Evolutionary conservation across 306 rosid genomes (phyloP).

Genomic region (Lablab purpureus): DNA sequence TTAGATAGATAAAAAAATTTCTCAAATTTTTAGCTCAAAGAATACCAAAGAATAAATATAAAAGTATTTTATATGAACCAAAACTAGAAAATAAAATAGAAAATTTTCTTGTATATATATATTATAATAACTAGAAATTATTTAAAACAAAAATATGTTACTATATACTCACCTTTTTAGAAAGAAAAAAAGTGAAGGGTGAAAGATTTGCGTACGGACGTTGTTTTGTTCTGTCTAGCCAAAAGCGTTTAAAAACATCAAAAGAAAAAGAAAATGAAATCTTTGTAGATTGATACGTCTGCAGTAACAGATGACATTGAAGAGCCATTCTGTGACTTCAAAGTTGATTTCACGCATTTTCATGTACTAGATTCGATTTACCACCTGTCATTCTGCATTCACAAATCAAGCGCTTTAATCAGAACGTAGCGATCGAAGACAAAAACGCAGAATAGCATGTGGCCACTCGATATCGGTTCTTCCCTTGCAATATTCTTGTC

Average conservation of each 20-base stretch:
- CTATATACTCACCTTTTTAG: too few species aligned
- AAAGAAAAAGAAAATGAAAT: neutral
- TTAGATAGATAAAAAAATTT: too few species aligned
- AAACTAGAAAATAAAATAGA: too few species aligned
- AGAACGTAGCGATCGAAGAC: neutral
- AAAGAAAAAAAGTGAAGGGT: neutral
- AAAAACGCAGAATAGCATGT: constrained; percentile 43
- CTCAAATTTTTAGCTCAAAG: too few species aligned
- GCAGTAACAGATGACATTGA: neutral
- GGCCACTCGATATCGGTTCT: constrained; percentile 38
- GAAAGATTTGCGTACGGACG: neutral
- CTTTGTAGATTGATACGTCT: neutral
- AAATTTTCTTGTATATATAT: too few species aligned
- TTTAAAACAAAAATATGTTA: too few species aligned
- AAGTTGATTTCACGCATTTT: neutral
- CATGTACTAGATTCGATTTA: neutral
- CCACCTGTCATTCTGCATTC: neutral
- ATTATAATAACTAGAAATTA: too few species aligned
- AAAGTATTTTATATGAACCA: too few species aligned
- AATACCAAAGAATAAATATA: too few species aligned
- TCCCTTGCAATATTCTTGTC: constrained; percentile 42
- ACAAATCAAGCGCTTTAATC: neutral
- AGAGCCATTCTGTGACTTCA: neutral
- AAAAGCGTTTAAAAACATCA: neutral
- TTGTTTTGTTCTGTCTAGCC: neutral